Conservation (phyloP, 352 stramenopile species). For the Globisporangium apiculatum region DNA sequence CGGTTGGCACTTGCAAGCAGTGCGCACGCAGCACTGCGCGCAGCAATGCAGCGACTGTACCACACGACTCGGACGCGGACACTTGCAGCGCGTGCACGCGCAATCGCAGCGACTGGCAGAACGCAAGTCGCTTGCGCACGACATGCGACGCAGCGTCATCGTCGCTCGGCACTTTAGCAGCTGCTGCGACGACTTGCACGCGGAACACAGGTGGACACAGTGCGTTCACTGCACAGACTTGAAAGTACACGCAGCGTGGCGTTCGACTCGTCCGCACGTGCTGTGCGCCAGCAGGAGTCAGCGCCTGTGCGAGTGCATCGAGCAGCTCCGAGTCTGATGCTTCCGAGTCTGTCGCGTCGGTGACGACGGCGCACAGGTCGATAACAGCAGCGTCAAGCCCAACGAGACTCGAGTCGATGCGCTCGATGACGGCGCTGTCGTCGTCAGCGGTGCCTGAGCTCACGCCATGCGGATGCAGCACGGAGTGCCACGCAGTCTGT, state of each 20-base stretch:
- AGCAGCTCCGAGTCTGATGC: conserved; percentile 1
- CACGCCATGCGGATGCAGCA: conserved; percentile 2
- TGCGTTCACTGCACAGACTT: conserved; percentile 11
- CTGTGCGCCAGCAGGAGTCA: conserved; percentile 1
- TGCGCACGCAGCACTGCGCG: conserved; percentile 19
- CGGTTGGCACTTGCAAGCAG: conserved; percentile 12
- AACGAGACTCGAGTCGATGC: conserved; percentile 29
- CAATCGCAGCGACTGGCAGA: conserved; percentile 14
- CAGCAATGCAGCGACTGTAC: conserved; percentile 19
- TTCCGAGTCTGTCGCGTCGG: conserved; percentile 2
- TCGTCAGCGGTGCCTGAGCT: background rate
- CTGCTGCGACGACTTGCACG: conserved; percentile 12
- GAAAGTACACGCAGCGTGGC: conserved; percentile 22
- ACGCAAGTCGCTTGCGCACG: conserved; percentile 12
- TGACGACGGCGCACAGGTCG: conserved; percentile 19
- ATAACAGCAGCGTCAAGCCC: conserved; percentile 19
- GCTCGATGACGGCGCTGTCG: conserved; percentile 7
- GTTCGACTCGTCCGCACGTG: conserved; percentile 5
- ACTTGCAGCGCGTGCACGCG: conserved; percentile 6
- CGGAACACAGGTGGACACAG: conserved; percentile 20
- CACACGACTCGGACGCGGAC: conserved; percentile 25
- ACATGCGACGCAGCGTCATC: background rate
- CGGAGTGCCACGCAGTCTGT: background rate
- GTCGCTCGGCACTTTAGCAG: no score
- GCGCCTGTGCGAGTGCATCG: background rate